Evolutionary conservation across 257 asterid species (phyloP).

Genomic region (Nicotiana attenuata): DNA sequence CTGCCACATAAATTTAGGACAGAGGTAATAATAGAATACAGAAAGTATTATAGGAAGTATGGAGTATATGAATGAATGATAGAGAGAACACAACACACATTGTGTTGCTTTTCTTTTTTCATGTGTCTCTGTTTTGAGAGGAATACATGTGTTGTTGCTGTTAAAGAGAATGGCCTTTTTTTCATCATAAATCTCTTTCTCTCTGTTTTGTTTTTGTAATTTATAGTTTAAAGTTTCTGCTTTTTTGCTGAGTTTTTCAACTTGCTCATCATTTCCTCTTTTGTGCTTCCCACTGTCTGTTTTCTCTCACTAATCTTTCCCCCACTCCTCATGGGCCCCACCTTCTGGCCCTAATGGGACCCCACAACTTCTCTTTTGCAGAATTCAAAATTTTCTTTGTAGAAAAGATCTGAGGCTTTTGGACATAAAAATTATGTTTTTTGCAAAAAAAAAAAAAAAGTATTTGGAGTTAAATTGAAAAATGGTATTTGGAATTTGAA

Average conservation of each 20-base stretch:
- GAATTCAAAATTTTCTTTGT: too few species aligned
- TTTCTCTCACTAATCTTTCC: background rate
- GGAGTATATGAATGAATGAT: background rate
- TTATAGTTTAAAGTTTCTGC: conserved; percentile 9
- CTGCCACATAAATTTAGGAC: too few species aligned
- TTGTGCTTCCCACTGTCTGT: conserved; percentile 14
- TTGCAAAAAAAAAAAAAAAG: too few species aligned
- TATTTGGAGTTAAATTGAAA: too few species aligned
- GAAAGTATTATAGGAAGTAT: background rate
- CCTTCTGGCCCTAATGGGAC: background rate
- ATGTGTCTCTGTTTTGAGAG: background rate
- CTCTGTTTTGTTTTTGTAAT: background rate
- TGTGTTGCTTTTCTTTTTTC: background rate
- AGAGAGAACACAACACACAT: background rate
- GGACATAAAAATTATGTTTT: too few species aligned
- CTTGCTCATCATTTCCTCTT: conserved; percentile 26
- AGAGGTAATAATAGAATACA: too few species aligned
- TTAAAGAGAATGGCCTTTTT: background rate
- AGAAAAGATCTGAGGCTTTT: too few species aligned
- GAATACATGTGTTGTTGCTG: conserved; percentile 3
- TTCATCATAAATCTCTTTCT: background rate
- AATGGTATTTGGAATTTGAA: too few species aligned
- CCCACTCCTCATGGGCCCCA: background rate
- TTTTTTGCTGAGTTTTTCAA: conserved; percentile 9
- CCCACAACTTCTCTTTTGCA: background rate